Base-by-base conservation (phyloP, 805 yeast species). In the Yamadazyma nakazawae region DNA sequence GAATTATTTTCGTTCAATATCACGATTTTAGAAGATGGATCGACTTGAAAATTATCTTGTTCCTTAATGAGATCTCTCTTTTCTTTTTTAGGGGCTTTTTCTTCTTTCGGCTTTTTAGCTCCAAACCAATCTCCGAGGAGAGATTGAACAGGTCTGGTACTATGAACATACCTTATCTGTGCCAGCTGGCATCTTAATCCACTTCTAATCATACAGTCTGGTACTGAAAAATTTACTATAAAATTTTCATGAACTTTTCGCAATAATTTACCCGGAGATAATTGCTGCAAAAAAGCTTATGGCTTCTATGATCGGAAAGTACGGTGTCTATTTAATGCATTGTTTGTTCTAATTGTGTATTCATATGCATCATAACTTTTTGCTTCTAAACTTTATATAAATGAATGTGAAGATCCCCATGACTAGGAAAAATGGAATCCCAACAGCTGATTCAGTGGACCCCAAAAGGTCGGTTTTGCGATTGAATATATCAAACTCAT, bases 41-140 rank as follows among this genome's bases (percentile, higher is more conserved):
- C 69, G 18, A 57, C 59, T 51, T 66, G 70, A 46, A 58, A 66
- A 32, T 68, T 62, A 56, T 71, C 73, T 40, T 68, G 72, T 44
- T 67, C 63, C 37, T 67, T 58, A 42, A 71, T 58, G 12, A 63
- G 59, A 46, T 70, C 67, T 50, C 64, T 61, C 43, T 61, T 66
- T 44, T 68, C 60, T 40, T 61, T 55, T 40, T 38, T 46, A 26
- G 16, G 16, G 49, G 64, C 60, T 43, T 58, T 63, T 40, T 66
- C 60, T 40, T 61, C 54, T 32, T 39, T 37, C 26, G 60, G 62
- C 46, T 63, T 61, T 38, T 60, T 61, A 24, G 60, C 53, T 0
- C 73, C 72, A 42, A 70, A 69, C 30, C 70, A 51, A 50, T 66
- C 63, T 28, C 62, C 59, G 43, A 69, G 57, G 52, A 68, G 63